Conservation (phyloP, 805 yeast species). For the Lachancea mirantina region DNA sequence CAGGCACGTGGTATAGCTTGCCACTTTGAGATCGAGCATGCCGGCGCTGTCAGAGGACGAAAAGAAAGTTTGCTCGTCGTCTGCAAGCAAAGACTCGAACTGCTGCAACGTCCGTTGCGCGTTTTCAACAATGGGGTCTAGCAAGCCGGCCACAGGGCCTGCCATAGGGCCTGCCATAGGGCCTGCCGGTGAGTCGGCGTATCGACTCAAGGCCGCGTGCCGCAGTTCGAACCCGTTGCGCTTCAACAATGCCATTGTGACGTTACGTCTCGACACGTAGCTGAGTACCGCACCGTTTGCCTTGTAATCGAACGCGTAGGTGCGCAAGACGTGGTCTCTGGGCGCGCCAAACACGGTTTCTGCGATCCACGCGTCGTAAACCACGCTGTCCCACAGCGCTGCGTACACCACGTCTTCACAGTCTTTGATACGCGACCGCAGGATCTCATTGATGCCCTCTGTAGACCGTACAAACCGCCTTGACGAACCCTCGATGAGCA, state of each 20-base stretch:
- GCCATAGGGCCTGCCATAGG: conserved; percentile 7
- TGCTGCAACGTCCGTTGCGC: conserved; percentile 21
- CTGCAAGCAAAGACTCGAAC: conserved; percentile 17
- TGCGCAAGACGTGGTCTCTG: too few species aligned
- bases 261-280: too few species aligned
- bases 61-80: conserved; percentile 4
- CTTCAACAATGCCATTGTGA: too few species aligned
- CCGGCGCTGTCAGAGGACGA: conserved; percentile 8
- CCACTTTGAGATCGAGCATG: conserved; percentile 28
- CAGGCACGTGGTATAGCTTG: conserved; percentile 28
- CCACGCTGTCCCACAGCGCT: conserved; percentile 38
- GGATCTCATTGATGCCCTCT: conserved; percentile 32
- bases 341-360: conserved; percentile 27
- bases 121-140: conserved; percentile 15
- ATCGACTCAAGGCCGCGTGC: conserved; percentile 16
- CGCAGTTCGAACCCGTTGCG: conserved; percentile 34
- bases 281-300: too few species aligned
- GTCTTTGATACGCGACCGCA: conserved; percentile 27
- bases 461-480: conserved; percentile 34
- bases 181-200: conserved; percentile 3
- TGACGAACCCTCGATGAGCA: conserved; percentile 43
- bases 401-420: conserved; percentile 33
- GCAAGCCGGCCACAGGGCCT: conserved; percentile 12
- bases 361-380: conserved; percentile 46
- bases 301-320: too few species aligned